These are phyloP conservation scores for Rutstroemia sp. DNA, from an alignment of 2,329 filamentous ascomycete genomes.

Conservation along the genomic window DNA sequence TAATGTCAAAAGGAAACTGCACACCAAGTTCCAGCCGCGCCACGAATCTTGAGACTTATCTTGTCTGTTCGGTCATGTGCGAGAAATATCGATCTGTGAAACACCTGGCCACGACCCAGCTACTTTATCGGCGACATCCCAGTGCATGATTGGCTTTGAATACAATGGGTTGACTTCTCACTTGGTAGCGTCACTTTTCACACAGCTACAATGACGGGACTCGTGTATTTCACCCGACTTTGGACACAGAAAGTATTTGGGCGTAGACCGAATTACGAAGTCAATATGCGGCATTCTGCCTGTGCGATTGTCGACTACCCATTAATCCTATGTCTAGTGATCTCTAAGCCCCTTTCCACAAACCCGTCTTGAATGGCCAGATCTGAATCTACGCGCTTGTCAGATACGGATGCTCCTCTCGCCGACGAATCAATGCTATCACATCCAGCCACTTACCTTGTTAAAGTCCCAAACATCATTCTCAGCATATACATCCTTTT, in stretches of 20 bases:
- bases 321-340: neutral
- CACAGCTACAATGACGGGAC: too few relatives aligned
- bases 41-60: too few relatives aligned
- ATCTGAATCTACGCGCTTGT: constrained; percentile 36
- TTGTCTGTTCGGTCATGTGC: too few relatives aligned
- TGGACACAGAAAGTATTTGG: neutral
- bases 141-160: too few relatives aligned
- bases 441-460: constrained; percentile 39
- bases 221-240: too few relatives aligned
- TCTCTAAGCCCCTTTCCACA: constrained; percentile 25
- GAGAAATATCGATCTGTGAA: too few relatives aligned
- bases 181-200: too few relatives aligned
- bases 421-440: neutral
- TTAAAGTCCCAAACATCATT: constrained; percentile 75
- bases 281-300: neutral
- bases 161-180: too few relatives aligned
- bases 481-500: constrained; percentile 64
- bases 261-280: neutral
- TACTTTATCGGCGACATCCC: too few relatives aligned
- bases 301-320: neutral
- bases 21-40: too few relatives aligned
- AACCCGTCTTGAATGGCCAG: constrained; percentile 41
- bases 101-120: too few relatives aligned
- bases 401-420: neutral
- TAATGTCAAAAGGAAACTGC: too few relatives aligned